Evolutionary conservation across 345 rosid species (phyloP).

Genomic region (Arabidopsis thaliana): TAIR10.1 NC_003076.8:24980001-24980500

Average conservation of each 20-base stretch:
- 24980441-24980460: conserved; percentile 12
- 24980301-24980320: background rate
- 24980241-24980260: too few species aligned
- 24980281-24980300: background rate
- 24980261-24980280: background rate
- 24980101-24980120: background rate
- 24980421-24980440: conserved; percentile 11
- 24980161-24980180: background rate
- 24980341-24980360: conserved; percentile 41
- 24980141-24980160: background rate
- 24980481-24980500: background rate
- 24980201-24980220: too few species aligned
- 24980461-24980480: background rate
- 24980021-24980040: background rate
- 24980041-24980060: background rate
- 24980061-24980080: background rate
- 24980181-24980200: background rate
- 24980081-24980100: background rate
- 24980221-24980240: too few species aligned
- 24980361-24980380: conserved; percentile 40
- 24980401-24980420: background rate
- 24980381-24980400: conserved; percentile 10
- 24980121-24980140: background rate
- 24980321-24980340: conserved; percentile 29
- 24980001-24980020: background rate